Base-by-base conservation (phyloP, 2,329 filamentous ascomycete species). In the Fusarium miscanthi region DNA sequence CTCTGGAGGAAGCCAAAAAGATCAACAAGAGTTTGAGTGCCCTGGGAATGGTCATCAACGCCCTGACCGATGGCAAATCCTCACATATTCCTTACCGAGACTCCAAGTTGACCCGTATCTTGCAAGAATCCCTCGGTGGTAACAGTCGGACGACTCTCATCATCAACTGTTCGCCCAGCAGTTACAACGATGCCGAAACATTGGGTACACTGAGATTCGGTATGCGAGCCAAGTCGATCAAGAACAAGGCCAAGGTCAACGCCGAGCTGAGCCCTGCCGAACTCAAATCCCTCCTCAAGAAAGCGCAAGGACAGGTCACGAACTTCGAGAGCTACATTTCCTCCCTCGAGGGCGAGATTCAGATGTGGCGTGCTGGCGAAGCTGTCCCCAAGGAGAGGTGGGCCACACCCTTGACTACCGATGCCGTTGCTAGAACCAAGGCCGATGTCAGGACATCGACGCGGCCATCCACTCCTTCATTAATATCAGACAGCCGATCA, bases 211-310 rank as follows among this genome's bases (percentile, higher is more conserved):
- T 99, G 68, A 90, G 95, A 49, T 99, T 98, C 80, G 96, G 96
- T 86, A 97, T 96, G 84, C 89, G 96, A 81, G 96, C 96, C 64
- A 99, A 99, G 87, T 93, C 94, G 0, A 99, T 99, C 86, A 98
- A 98, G 92, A 98, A 98, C 87, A 98, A 98, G 88, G 96, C 96
- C 83, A 99, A 98, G 92, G 93, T 99, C 88, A 99, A 99, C 81
- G 95, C 95, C 49, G 96, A 99, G 83, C 89, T 99, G 78, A 98
- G 95, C 78, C 96, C 96, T 49, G 91, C 94, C 17, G 96, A 99
- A 83, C 90, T 99, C 86, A 99, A 98, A 84, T 88, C 91, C 54
- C 88, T 98, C 78, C 90, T 99, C 80, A 95, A 94, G 84, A 97
- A 97, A 83, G 94, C 94, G 19, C 95, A 97, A 82, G 90, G 89